Percentiles rank a stretch among this genome's conserved stretches.
Conservation (phyloP, 495 filamentous ascomycete genomes). For the Neurospora sp. region DNA sequence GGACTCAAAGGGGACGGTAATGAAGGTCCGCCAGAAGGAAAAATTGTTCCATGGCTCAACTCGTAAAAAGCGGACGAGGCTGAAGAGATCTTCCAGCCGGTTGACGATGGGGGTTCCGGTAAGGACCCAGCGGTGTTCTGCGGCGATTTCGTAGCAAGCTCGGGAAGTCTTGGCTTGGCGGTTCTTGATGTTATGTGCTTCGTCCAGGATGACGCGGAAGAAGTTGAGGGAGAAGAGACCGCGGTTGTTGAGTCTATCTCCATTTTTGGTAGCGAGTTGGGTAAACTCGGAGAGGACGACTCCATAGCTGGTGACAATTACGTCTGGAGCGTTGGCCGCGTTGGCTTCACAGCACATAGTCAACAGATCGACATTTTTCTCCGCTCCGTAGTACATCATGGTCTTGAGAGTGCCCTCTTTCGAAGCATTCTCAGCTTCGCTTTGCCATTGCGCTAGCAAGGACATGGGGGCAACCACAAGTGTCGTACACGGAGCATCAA, state of each 20-base stretch:
- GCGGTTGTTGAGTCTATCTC: conserved; percentile 47
- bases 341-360: conserved; percentile 68
- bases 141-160: conserved; percentile 82
- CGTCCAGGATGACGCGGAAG: conserved; percentile 89
- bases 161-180: conserved; percentile 78
- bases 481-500: conserved; percentile 76
- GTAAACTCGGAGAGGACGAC: conserved; percentile 84
- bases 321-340: conserved; percentile 63
- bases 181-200: conserved; percentile 93
- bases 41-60: conserved; percentile 98
- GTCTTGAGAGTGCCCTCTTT: conserved; percentile 69
- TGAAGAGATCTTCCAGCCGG: conserved; percentile 92
- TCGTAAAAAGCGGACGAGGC: conserved; percentile 77
- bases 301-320: conserved; percentile 96
- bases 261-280: conserved; percentile 47
- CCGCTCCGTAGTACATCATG: conserved; percentile 82
- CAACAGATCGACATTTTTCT: conserved; percentile 68
- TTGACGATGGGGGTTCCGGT: conserved; percentile 98
- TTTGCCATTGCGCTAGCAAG: conserved; percentile 89
- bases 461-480: conserved; percentile 94
- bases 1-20: conserved; percentile 91
- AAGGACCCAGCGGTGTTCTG: conserved; percentile 82
- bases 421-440: conserved; percentile 84
- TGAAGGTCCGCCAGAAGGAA: conserved; percentile 98
- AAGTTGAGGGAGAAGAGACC: conserved; percentile 88